Base-by-base conservation (phyloP, 805 yeast genomes). In the Teunomyces pallodes region DNA sequence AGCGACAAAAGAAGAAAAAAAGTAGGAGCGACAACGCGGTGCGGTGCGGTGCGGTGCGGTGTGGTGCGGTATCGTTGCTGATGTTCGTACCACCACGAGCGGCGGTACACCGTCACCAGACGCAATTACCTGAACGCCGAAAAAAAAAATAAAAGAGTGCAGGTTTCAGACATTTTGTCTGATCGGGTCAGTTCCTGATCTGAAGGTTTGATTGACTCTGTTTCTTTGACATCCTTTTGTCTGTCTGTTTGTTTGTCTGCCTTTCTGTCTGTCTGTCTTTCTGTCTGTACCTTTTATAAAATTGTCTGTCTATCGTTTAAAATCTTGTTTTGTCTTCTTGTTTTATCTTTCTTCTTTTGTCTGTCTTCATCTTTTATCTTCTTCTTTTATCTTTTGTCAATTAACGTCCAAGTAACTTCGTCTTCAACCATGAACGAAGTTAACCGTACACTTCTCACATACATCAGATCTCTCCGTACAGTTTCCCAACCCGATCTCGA, bases 311-410 rank as follows among this genome's bases (percentile, higher is more conserved):
- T n/a, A 17, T 39, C 24, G 4, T 20, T 20, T 20, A 20, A 20
- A 20, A 16, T 27, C 26, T 13, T 16, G 9, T 14, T n/a, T 39
- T 39, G 7, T 28, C 24, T 16, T 12, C 29, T 7, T 31, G 41
- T 10, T 10, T 36, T 12, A 10, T 24, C 26, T n/a, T 2, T 29
- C 31, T 3, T 29, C 5, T 29, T 29, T 29, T 46, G 72, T 46
- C 47, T 51, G 27, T 67, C 73, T 12, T 66, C 72, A 51, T 64
- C 72, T 2, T 64, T 75, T 44, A 6, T 14, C 60, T 61, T 4
- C 77, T 52, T 64, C 72, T 2, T 64, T 75, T 44, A 9, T 16
- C 60, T 77, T 48, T 69, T 20, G 6, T 20, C 24, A 5, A 1
- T 5, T 20, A 20, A 5, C 24, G 2, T 20, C 24, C 24, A 5